A percentile compares a stretch with the other conserved stretches of the same genome.
Conservation (phyloP, 805 yeast genomes). For the Saturnispora halmiae region DNA sequence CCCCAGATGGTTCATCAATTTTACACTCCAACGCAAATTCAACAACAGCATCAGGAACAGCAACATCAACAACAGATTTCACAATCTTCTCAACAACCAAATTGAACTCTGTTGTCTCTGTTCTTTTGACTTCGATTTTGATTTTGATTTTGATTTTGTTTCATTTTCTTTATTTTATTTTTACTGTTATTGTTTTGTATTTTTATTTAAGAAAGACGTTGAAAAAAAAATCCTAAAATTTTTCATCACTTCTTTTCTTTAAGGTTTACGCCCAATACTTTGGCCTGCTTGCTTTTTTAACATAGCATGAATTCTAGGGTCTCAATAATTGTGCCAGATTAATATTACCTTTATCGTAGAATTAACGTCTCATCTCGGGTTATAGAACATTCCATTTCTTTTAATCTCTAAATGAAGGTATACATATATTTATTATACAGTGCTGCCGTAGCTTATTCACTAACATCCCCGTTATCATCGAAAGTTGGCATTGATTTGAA, state of each 20-base stretch:
- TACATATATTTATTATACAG: neutral
- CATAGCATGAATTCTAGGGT: neutral
- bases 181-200: neutral
- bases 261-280: conserved; percentile 5
- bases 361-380: conserved; percentile 5
- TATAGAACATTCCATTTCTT: neutral
- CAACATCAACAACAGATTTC: conserved; percentile 5
- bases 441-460: no score
- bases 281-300: neutral
- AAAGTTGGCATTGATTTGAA: conserved; percentile 21
- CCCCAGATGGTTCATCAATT: conserved; percentile 8
- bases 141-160: no score
- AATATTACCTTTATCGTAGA: neutral
- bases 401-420: neutral
- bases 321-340: conserved; percentile 6
- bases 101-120: neutral
- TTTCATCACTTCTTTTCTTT: neutral
- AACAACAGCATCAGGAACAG: conserved; percentile 3
- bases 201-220: neutral
- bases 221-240: neutral
- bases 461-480: conserved; percentile 22
- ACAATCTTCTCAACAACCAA: neutral
- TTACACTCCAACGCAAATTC: neutral
- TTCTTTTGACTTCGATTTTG: no score
- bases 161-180: neutral